Conservation (phyloP, 2,329 filamentous ascomycete genomes). For the Blumeriella jaapii region DNA sequence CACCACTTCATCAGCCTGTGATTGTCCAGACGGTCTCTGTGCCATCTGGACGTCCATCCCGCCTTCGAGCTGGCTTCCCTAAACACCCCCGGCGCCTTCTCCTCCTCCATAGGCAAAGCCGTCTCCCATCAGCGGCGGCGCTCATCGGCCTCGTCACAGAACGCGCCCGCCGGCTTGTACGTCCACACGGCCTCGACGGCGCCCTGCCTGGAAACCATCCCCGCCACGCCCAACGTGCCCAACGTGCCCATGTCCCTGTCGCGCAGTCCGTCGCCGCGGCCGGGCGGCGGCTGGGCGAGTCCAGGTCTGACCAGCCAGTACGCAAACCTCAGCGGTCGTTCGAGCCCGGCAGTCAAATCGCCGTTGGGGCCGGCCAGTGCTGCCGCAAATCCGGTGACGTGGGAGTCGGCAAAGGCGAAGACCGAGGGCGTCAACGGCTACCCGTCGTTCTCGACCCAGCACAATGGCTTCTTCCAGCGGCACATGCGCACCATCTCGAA, state of each 20-base stretch:
- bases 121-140: conserved; percentile 28
- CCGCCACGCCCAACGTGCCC: conserved; percentile 41
- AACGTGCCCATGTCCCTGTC: conserved; percentile 66
- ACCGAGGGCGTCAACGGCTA: conserved; percentile 64
- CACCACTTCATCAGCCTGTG: conserved; percentile 1
- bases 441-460: conserved; percentile 68
- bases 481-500: conserved; percentile 74
- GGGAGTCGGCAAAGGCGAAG: conserved; percentile 73
- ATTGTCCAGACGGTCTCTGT: conserved; percentile 20
- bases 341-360: conserved; percentile 54
- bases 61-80: conserved; percentile 40
- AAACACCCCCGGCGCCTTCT: conserved; percentile 35
- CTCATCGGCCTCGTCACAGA: conserved; percentile 28
- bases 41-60: conserved; percentile 24
- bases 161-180: conserved; percentile 17
- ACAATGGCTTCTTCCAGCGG: conserved; percentile 76
- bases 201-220: conserved; percentile 23
- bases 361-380: too few relatives aligned
- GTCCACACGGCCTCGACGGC: conserved; percentile 14
- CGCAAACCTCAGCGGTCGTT: conserved; percentile 47
- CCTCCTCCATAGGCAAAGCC: conserved; percentile 33
- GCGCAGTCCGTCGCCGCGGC: conserved; percentile 75
- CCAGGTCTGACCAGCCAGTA: conserved; percentile 61
- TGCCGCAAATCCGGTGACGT: conserved; percentile 51
- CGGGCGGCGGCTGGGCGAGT: conserved; percentile 80